Percentiles rank a stretch among this genome's conserved stretches.
phyloP scores from a whole-genome alignment of 2,329 filamentous ascomycete genomes.

The Microcyclosporella mali region DNA sequence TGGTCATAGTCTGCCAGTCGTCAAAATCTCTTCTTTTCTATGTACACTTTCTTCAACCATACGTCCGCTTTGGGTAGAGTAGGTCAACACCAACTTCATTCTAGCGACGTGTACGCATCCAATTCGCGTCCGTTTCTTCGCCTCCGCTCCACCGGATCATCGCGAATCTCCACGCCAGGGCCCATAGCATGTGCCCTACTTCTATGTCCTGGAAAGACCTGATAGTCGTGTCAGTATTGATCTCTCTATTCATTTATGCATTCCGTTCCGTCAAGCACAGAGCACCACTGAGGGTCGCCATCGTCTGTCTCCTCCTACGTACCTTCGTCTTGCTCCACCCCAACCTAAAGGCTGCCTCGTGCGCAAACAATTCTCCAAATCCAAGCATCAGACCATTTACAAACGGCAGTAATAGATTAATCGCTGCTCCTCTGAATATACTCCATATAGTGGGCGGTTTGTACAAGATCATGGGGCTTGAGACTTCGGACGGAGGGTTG shows the following conservation, averaged over 20 bases:
- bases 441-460: constrained; percentile 82
- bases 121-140: constrained; percentile 50
- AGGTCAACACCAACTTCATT: constrained; percentile 40
- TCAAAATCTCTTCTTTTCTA: too few relatives aligned
- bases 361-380: constrained; percentile 93
- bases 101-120: constrained; percentile 61
- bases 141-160: constrained; percentile 55
- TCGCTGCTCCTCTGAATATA: constrained; percentile 77
- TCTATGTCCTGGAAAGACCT: constrained; percentile 58
- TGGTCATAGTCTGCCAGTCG: too few relatives aligned
- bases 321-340: constrained; percentile 96
- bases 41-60: too few relatives aligned
- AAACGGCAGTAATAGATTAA: constrained; percentile 92
- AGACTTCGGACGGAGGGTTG: constrained; percentile 55
- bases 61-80: too few relatives aligned
- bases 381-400: constrained; percentile 98
- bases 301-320: constrained; percentile 29
- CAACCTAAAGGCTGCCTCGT: constrained; percentile 86
- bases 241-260: background rate
- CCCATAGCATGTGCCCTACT: constrained; percentile 58
- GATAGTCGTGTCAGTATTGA: constrained; percentile 4
- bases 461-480: constrained; percentile 74
- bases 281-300: background rate
- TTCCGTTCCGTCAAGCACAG: too few relatives aligned
- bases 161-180: constrained; percentile 73